Conservation (phyloP, 129 eudicot genomes). For the Cynara cardunculus region DNA sequence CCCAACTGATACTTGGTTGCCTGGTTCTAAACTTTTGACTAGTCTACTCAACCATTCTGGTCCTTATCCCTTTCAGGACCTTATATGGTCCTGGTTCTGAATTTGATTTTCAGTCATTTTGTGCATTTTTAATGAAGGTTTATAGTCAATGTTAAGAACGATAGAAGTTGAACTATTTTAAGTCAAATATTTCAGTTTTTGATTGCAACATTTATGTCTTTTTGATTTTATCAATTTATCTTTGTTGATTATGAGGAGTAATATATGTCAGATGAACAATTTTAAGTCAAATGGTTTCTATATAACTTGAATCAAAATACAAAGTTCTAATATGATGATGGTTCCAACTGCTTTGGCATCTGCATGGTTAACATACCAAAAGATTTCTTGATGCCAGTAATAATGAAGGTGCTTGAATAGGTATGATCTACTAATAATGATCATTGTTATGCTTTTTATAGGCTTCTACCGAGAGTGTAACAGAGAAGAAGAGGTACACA, state of each 20-base stretch:
- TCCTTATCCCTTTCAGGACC: no score
- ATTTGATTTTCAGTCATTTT: not conserved
- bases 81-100: not conserved
- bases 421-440: no score
- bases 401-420: not conserved
- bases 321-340: not conserved
- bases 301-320: not conserved
- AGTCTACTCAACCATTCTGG: no score
- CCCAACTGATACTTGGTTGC: no score
- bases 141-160: not conserved
- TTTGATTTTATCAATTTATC: not conserved
- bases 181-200: no score
- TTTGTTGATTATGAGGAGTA: not conserved
- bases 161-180: no score
- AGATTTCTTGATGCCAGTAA: not conserved
- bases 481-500: constrained; percentile 73
- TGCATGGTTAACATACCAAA: not conserved
- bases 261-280: not conserved
- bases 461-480: constrained; percentile 53
- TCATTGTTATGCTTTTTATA: constrained; percentile 11
- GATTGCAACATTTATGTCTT: not conserved
- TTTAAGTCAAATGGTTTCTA: not conserved
- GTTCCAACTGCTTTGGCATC: not conserved
- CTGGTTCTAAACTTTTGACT: no score
- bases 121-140: not conserved